Percentiles rank a stretch among this genome's conserved stretches.
Conservation (phyloP, 139 green algal genomes). For the Edaphochlamys debaryana region DNA sequence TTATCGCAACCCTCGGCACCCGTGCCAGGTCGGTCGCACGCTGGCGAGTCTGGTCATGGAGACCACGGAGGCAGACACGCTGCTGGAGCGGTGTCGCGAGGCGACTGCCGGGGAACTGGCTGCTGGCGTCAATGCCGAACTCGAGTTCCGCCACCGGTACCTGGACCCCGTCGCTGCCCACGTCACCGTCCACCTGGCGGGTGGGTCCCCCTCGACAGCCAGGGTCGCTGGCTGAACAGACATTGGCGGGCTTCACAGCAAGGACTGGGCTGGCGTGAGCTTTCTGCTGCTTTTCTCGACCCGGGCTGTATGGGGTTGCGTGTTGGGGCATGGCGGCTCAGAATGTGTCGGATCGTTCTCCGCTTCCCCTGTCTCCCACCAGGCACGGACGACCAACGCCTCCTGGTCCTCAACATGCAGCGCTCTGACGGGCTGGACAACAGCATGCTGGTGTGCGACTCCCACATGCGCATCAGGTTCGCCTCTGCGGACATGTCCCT, state of each 20-base stretch:
- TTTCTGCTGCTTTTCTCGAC: background rate
- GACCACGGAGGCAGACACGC: background rate
- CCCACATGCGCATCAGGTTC: constrained; percentile 37
- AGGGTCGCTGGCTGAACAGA: background rate
- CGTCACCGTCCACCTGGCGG: background rate
- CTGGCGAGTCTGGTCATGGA: background rate
- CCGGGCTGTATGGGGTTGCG: background rate
- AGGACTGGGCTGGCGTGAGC: background rate
- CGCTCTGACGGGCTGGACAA: background rate
- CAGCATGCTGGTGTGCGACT: constrained; percentile 45
- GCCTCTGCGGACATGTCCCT: constrained; percentile 19
- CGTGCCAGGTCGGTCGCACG: background rate
- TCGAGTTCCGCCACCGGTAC: constrained; percentile 1
- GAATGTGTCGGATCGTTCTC: background rate
- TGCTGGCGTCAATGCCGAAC: no score
- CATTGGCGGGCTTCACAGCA: background rate
- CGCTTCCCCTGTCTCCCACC: background rate
- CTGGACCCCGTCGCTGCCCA: constrained; percentile 7
- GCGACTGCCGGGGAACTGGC: background rate
- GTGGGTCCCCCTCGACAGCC: background rate
- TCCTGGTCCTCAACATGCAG: constrained; percentile 19
- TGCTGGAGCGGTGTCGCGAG: constrained; percentile 4
- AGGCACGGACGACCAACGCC: constrained; percentile 41
- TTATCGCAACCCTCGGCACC: no score
- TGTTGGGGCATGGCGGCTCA: background rate